Base-by-base conservation (phyloP, 805 yeast genomes). In the Komagataella phaffii region DNA sequence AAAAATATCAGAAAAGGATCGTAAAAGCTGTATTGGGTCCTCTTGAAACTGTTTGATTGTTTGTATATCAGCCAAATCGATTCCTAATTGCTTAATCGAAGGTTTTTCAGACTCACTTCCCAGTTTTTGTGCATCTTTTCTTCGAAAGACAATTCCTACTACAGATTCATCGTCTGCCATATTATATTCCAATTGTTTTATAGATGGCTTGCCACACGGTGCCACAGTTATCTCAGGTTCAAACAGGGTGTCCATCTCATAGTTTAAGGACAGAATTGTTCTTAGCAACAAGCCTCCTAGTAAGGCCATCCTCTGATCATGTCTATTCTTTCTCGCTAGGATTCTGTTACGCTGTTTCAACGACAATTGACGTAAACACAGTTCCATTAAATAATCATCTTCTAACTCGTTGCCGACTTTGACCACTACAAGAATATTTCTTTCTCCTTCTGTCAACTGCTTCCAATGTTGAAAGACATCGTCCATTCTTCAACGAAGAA, bases 141-240 rank as follows among this genome's bases (percentile, higher is more conserved):
- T 46, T 6, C 56, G 50, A 24, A 68, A 58, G 44, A 62, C 69
- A 1, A 80, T 61, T 3, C 67, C 76, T 55, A 80, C 69, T 6
- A 73, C 55, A 6, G 72, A 72, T 43, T 74, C 71, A 43, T 87
- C 85, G 56, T 80, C 80, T 5, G 86, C 76, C 58, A 80, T 65
- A 59, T 80, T 85, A 66, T 79, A 85, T 36, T 70, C 63, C 43
- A 74, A 55, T 3, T 53, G 53, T 21, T 52, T 50, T 14, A 79
- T 48, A 3, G 40, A 54, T 0, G 93, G 90, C 57, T 85, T 85
- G 1, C 93, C 91, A 57, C 58, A 73, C 40, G 61, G 52, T 44
- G 24, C 47, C 14, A 21, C 24, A 6, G 17, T 45, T 17, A 45
- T 19, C 10, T 45, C 47, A 45, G 23, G 17, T 6, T 45, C 23